Conservation (phyloP, 2,329 filamentous ascomycete species). For the Fusarium sp. region DNA sequence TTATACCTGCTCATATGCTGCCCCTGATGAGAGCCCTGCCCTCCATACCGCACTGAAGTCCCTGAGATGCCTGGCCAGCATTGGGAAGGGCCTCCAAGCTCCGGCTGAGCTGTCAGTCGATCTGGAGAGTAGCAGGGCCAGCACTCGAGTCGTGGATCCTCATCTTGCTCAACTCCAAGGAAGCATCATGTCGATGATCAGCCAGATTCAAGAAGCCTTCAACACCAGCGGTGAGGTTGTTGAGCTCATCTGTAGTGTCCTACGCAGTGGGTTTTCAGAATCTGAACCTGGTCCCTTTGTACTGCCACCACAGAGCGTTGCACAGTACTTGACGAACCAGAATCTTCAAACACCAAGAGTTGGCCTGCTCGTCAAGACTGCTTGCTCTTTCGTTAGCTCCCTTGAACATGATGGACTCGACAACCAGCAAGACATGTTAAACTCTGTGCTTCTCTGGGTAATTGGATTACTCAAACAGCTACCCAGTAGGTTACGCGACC, state of each 20-base stretch:
- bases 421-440: conserved; percentile 60
- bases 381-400: conserved; percentile 74
- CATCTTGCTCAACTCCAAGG: conserved; percentile 52
- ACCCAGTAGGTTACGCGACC: conserved; percentile 56
- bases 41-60: conserved; percentile 63
- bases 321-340: conserved; percentile 71
- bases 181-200: conserved; percentile 58
- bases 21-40: conserved; percentile 54
- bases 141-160: conserved; percentile 8
- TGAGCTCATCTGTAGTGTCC: conserved; percentile 75
- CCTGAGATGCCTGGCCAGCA: conserved; percentile 73
- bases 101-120: conserved; percentile 74
- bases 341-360: conserved; percentile 70
- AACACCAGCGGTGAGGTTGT: conserved; percentile 72
- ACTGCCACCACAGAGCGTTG: conserved; percentile 72
- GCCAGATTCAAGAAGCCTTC: conserved; percentile 62
- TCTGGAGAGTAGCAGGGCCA: conserved; percentile 61
- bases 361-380: conserved; percentile 75
- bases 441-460: conserved; percentile 68
- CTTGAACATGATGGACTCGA: conserved; percentile 57
- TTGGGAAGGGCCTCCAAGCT: conserved; percentile 78
- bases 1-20: conserved; percentile 41
- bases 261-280: conserved; percentile 81
- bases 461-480: conserved; percentile 70
- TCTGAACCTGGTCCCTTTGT: conserved; percentile 80